Evolutionary conservation across 495 filamentous ascomycete genomes (phyloP).

Genomic region (Chaetomium fimeti): DNA sequence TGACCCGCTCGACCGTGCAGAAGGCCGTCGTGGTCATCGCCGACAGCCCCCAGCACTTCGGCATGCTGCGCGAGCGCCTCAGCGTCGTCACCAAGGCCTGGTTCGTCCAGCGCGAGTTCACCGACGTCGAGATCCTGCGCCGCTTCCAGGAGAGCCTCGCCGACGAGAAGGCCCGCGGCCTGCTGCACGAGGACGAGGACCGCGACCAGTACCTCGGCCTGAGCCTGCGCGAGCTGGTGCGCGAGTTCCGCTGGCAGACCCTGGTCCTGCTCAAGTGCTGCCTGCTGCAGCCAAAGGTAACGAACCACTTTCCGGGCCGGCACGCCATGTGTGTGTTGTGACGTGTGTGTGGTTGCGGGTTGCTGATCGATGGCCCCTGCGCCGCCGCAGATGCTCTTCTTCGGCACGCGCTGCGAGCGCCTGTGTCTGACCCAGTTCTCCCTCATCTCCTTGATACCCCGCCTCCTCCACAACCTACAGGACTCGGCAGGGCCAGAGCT

Average conservation of each 20-base stretch:
- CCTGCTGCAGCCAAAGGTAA: slow-evolving; percentile 85
- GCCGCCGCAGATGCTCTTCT: slow-evolving; percentile 84
- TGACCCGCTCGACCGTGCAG: slow-evolving; percentile 93
- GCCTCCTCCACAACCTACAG: slow-evolving; percentile 77
- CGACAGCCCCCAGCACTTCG: slow-evolving; percentile 78
- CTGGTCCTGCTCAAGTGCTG: slow-evolving; percentile 91
- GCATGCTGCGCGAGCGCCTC: slow-evolving; percentile 76
- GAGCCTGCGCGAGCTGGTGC: slow-evolving; percentile 85
- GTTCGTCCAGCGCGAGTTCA: slow-evolving; percentile 89
- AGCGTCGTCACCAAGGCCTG: slow-evolving; percentile 89
- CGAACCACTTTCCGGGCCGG: background rate
- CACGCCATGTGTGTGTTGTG: too few species aligned
- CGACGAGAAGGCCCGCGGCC: slow-evolving; percentile 58
- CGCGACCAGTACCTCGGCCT: slow-evolving; percentile 88
- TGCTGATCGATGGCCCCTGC: background rate
- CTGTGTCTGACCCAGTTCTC: slow-evolving; percentile 99
- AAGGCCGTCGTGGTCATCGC: slow-evolving; percentile 98
- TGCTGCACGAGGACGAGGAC: slow-evolving; percentile 66
- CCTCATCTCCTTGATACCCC: slow-evolving; percentile 88
- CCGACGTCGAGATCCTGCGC: slow-evolving; percentile 55
- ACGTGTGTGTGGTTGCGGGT: too few species aligned
- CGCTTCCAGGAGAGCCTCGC: slow-evolving; percentile 88
- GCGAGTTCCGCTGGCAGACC: slow-evolving; percentile 91
- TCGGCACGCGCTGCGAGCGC: slow-evolving; percentile 88
- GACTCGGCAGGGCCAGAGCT: slow-evolving; percentile 92